These are phyloP conservation scores for Arthroderma sp. DNA, from an alignment of 2,329 filamentous ascomycete species.

Conservation along the genomic window DNA sequence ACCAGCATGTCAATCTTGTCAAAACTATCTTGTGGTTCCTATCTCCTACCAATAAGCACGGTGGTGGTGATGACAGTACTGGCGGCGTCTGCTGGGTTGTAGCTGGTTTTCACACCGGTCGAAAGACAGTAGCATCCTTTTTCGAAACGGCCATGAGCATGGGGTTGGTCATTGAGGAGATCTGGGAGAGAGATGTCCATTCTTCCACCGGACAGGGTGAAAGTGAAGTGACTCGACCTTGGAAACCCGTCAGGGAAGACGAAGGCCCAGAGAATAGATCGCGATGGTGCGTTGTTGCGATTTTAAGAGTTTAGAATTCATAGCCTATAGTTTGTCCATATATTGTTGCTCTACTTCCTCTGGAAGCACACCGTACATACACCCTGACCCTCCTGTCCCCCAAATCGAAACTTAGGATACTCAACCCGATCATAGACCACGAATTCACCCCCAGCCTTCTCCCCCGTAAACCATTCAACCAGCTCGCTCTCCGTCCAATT, in stretches of 20 bases:
- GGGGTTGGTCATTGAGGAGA: conserved; percentile 38
- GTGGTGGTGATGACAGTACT: conserved; percentile 18
- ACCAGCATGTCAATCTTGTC: conserved; percentile 43
- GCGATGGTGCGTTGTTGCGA: conserved; percentile 44
- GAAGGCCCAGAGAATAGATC: conserved; percentile 38
- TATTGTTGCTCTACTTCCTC: conserved; percentile 22
- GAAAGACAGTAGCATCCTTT: conserved; percentile 42
- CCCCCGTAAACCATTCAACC: conserved; percentile 57
- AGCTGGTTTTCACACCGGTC: conserved; percentile 47
- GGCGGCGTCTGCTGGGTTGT: conserved; percentile 31
- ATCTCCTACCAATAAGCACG: conserved; percentile 14
- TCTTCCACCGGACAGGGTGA: conserved; percentile 25
- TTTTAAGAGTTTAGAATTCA: conserved; percentile 18
- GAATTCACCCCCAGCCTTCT: conserved; percentile 30
- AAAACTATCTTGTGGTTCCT: conserved; percentile 45
- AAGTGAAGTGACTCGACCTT: conserved; percentile 34
- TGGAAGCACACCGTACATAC: conserved; percentile 78
- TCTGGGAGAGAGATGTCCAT: conserved; percentile 42
- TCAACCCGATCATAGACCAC: conserved; percentile 54
- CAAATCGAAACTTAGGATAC: conserved; percentile 82
- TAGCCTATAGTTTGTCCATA: not conserved
- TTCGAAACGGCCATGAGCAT: conserved; percentile 35
- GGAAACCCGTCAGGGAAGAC: conserved; percentile 35
- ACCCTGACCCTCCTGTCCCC: conserved; percentile 73
- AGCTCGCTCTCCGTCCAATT: conserved; percentile 96